These are phyloP conservation scores for Petasospora rhodanensis DNA, from an alignment of 1,139 yeast genomes.

Conservation along the genomic window DNA sequence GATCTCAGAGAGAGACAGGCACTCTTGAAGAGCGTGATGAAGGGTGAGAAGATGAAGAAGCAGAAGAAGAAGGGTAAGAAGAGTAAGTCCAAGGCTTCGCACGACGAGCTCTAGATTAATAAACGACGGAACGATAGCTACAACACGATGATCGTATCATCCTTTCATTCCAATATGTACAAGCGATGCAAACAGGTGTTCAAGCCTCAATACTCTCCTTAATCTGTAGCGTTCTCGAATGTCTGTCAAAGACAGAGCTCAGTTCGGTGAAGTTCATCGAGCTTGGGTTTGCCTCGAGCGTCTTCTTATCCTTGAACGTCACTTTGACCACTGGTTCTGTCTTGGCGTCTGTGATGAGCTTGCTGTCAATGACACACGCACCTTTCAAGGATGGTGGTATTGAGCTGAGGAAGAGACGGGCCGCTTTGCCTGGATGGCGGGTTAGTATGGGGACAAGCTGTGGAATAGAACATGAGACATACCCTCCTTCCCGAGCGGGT, in stretches of 20 bases:
- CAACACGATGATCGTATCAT: no score
- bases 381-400: slow-evolving; percentile 67
- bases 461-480: slow-evolving; percentile 25
- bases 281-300: slow-evolving; percentile 64
- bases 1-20: slow-evolving; percentile 10
- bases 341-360: slow-evolving; percentile 45
- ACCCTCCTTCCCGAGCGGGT: slow-evolving; percentile 69
- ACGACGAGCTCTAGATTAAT: slow-evolving; percentile 14
- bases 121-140: no score
- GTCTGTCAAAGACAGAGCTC: slow-evolving; percentile 55
- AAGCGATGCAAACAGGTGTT: no score
- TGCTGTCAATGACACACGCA: slow-evolving; percentile 47
- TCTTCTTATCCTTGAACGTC: slow-evolving; percentile 72
- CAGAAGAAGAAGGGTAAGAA: slow-evolving; percentile 3
- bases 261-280: slow-evolving; percentile 49
- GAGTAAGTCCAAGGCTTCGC: slow-evolving; percentile 1
- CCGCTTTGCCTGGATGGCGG: slow-evolving; percentile 52
- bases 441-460: slow-evolving; percentile 1
- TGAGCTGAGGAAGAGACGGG: slow-evolving; percentile 74
- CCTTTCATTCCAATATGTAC: no score
- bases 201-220: slow-evolving; percentile 55
- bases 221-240: slow-evolving; percentile 64
- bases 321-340: slow-evolving; percentile 61
- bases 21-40: slow-evolving; percentile 13
- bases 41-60: slow-evolving; percentile 19